Base-by-base conservation (phyloP, 352 stramenopile genomes). In the Pythium rhizo-oryzae region DNA sequence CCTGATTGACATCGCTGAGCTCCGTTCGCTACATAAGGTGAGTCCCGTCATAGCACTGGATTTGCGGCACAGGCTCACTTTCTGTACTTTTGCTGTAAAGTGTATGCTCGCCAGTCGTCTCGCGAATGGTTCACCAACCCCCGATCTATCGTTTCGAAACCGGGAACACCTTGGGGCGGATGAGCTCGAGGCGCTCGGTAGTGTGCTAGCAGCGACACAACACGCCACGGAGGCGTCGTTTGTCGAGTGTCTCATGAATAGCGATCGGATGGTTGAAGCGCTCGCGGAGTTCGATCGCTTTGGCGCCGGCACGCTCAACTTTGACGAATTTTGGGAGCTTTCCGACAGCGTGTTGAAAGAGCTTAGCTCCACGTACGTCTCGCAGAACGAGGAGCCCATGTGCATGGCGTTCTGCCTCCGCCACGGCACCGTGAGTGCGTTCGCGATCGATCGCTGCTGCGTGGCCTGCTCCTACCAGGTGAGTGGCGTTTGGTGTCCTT, bases 1-100 rank as follows among this genome's bases (percentile, higher is more conserved):
- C 4, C 85, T 87, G 61, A 78, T 91, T 18, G 85, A 91, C 5
- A 87, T 93, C 8, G 83, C 85, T 25, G 85, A 93, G 47, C 47
- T 93, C 13, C 80, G 85, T 0, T 93, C 83, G 13, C 68, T 92
- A 7, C 62, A 73, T 12, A 91, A 90, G 59, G 72, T 82, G 60
- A 43, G 54, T 21, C 0, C n/a, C 30, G 15, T 28, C 6, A 8
- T 1, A 43, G 28, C 2, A 6, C 28, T 47, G 41, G 15, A 47
- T 19, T n/a, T 21, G 18, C 15, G 18, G 41, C 41, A 47, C 15
- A 21, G 41, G n/a, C 18, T 19, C 18, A 18, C 15, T 9, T 43
- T 3, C n/a, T n/a, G 3, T 15, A 47, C 18, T n/a, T 19, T n/a
- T 21, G 7, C 41, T 7, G 41, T 47, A 15, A 21, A 49, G 23